Evolutionary conservation across 1,139 yeast genomes (phyloP), one percentile per base, ranked within the genome.

Genomic region (Pichia sp.): DNA sequence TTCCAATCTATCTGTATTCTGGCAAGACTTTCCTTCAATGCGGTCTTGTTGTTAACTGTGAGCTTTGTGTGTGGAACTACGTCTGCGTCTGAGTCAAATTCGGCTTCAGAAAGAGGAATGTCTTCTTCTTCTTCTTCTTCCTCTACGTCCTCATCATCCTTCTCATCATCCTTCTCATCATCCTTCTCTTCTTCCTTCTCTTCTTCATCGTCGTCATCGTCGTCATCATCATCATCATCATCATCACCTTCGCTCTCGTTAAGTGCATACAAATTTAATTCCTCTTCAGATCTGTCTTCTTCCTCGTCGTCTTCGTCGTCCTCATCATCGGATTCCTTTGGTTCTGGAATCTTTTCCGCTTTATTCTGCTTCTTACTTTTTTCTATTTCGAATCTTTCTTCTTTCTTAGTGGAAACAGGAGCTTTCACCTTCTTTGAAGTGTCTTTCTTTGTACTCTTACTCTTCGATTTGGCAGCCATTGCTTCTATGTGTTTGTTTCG

Each of bases 61-160:
- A 90, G 79, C 70, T 91, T 91, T 58, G 95, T 91, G 73, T 87
- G 84, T 51, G 99, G 97, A 34, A 92, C 84, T 41, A 79, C 73
- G 62, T 80, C 85, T n/a, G 83, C 83, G 63, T 80, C 85, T 2
- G 81, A 77, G 63, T 80, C 85, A 54, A 78, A 67, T 62, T 81
- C 85, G 42, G 79, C 85, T 54, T 87, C 93, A 0, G 92, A 85
- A 55, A 85, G 76, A 46, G 92, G 85, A 46, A 87, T 76, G 61
- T 86, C 93, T 64, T 85, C 75, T 16, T 72, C 76, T 8, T 70
- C 75, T 6, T 69, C 73, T 7, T 71, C 10, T 67, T 73, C 3
- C 65, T 70, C 9, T 62, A 12, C 76, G 61, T 86, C 93, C 64
- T 85, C 87, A 57, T 77, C 5, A 63, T 71, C 6, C 71, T 80